Evolutionary conservation across 2,329 filamentous ascomycete species (phyloP).

Genomic region (Penicillium sp.): DNA sequence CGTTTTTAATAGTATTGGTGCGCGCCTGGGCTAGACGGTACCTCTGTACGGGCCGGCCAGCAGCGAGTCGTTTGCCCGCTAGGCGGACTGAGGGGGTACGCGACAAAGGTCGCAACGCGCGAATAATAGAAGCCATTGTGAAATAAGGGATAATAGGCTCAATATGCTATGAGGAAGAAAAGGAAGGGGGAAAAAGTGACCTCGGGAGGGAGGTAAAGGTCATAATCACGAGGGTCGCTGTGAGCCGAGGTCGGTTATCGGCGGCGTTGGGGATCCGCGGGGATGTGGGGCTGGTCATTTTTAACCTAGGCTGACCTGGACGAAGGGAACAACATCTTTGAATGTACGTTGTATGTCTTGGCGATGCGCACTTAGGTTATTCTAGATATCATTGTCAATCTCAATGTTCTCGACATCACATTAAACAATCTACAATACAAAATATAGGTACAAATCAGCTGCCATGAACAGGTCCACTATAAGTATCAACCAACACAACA

Average conservation of each 20-base stretch:
- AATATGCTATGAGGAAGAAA: conserved; percentile 6
- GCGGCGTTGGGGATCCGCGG: conserved; percentile 25
- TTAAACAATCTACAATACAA: neutral
- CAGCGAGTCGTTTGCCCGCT: conserved; percentile 39
- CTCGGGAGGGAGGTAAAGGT: neutral
- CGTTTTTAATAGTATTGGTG: neutral
- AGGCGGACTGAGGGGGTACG: conserved; percentile 43
- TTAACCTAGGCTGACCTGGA: conserved; percentile 5
- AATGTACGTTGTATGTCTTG: no score
- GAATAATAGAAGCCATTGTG: conserved; percentile 52
- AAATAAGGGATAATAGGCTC: conserved; percentile 8
- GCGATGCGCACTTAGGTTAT: no score
- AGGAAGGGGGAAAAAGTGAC: neutral
- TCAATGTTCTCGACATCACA: no score
- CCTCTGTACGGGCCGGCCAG: conserved; percentile 44
- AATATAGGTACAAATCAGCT: neutral
- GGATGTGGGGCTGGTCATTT: conserved; percentile 17
- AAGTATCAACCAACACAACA: neutral
- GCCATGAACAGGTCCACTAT: neutral
- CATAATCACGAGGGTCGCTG: conserved; percentile 21
- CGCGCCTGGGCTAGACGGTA: conserved; percentile 21
- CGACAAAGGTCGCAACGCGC: conserved; percentile 48
- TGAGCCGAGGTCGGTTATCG: conserved; percentile 26
- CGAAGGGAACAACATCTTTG: neutral
- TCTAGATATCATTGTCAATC: neutral